Percentiles rank a stretch among this genome's conserved stretches.
These are phyloP conservation scores for Pinus albicaulis DNA, from an alignment of 75 land plant genomes.

Conservation along the genomic window DNA sequence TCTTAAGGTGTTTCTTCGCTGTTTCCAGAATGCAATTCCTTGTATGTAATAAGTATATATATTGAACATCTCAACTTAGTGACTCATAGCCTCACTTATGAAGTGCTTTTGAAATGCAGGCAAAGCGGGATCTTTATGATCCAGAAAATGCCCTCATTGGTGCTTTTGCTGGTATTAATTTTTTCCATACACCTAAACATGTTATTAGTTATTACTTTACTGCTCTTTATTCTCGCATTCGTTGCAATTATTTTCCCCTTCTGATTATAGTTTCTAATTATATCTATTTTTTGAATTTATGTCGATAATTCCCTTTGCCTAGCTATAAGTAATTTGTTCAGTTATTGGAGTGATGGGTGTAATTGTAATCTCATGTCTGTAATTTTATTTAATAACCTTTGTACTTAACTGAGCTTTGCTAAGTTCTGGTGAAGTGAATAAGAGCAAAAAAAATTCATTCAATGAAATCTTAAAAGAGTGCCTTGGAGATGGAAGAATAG, in stretches of 20 bases:
- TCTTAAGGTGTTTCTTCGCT: not conserved
- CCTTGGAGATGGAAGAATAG: not conserved
- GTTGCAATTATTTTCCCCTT: not conserved
- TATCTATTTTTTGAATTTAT: not conserved
- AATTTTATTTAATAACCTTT: not conserved
- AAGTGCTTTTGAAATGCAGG: conserved; percentile 31
- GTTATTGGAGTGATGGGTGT: not conserved
- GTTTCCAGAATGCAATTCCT: not conserved
- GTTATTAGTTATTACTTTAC: conserved; percentile 1
- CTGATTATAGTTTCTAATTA: not conserved
- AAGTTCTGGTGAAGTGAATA: not conserved
- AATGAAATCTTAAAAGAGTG: not conserved
- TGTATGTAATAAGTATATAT: not conserved
- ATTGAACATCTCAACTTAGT: not conserved
- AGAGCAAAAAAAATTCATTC: not conserved
- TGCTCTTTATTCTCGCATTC: not conserved
- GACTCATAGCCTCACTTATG: not conserved
- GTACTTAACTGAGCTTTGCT: not conserved
- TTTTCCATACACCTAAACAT: not conserved
- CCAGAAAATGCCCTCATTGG: conserved; percentile 91
- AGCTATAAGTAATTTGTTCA: not conserved
- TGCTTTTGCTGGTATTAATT: conserved; percentile 84
- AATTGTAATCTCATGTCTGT: not conserved
- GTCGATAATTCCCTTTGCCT: not conserved
- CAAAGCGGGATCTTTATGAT: conserved; percentile 78